Conservation (phyloP, 2,329 filamentous ascomycete genomes). For the Ceratocystis diversiconidia region DNA sequence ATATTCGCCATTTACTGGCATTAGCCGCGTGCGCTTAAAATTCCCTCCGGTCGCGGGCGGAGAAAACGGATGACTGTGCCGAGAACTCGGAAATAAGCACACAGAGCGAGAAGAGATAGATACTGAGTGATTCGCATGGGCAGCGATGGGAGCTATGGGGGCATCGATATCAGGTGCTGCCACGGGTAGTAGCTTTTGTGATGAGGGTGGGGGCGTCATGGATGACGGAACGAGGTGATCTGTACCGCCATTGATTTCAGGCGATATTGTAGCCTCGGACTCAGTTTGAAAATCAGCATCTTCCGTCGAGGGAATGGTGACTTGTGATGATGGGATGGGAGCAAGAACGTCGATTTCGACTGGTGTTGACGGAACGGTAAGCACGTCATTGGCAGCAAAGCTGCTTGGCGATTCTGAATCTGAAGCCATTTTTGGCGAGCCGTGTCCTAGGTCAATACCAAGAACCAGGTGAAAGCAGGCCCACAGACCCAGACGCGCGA, state of each 20-base stretch:
- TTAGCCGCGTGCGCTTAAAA: conserved; percentile 2
- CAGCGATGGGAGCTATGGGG: not conserved
- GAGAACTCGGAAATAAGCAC: conserved; percentile 23
- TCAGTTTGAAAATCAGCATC: conserved; percentile 38
- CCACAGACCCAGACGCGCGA: not conserved
- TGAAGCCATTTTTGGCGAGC: conserved; percentile 5
- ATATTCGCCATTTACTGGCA: conserved; percentile 29
- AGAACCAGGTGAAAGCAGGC: not conserved
- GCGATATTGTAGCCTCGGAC: conserved; percentile 34
- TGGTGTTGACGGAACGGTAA: conserved; percentile 5
- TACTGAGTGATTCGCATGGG: not conserved
- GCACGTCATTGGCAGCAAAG: not conserved
- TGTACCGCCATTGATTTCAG: conserved; percentile 34
- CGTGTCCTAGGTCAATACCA: not conserved
- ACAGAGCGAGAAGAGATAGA: conserved; percentile 23
- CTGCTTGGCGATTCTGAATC: conserved; percentile 8
- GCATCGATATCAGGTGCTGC: conserved; percentile 8
- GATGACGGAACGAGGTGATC: conserved; percentile 40
- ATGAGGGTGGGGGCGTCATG: conserved; percentile 43
- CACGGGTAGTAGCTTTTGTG: conserved; percentile 20
- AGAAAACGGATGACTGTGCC: conserved; percentile 37
- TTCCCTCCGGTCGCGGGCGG: conserved; percentile 34
- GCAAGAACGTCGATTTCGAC: conserved; percentile 7
- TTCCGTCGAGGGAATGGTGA: conserved; percentile 45
- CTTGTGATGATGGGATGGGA: conserved; percentile 29